These are phyloP conservation scores for Colletotrichum filicis DNA, from an alignment of 2,329 filamentous ascomycete genomes.

Conservation along the genomic window DNA sequence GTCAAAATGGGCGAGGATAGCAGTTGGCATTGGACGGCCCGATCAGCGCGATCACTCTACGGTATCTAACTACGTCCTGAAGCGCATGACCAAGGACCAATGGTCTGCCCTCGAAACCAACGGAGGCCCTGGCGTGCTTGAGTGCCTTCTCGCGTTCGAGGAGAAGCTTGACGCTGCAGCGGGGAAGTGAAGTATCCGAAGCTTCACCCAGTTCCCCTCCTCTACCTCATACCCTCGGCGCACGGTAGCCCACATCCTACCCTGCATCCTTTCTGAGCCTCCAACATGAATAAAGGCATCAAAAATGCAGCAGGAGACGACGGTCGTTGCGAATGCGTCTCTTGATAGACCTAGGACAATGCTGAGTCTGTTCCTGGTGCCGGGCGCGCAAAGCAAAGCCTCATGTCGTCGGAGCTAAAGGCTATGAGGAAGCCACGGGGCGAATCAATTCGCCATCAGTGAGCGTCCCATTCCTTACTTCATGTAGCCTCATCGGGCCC, in stretches of 20 bases:
- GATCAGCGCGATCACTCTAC: conserved; percentile 71
- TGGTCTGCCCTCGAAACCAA: conserved; percentile 60
- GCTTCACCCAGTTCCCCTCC: not conserved
- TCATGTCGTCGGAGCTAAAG: not conserved
- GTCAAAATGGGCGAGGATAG: conserved; percentile 69
- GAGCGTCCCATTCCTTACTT: not conserved
- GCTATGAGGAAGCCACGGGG: not conserved
- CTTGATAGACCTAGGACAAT: not conserved
- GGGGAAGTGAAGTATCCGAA: not conserved
- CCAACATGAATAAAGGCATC: no score
- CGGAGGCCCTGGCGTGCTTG: conserved; percentile 62
- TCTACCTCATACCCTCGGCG: not conserved
- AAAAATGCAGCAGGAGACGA: not conserved
- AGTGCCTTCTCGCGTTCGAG: conserved; percentile 59
- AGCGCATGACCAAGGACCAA: conserved; percentile 68
- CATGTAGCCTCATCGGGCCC: conserved; percentile 34
- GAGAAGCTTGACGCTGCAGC: conserved; percentile 38
- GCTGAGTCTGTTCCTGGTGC: not conserved
- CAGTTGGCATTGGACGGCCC: conserved; percentile 90
- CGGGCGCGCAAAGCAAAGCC: not conserved
- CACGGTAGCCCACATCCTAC: not conserved
- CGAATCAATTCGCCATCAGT: not conserved
- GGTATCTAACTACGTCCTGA: conserved; percentile 83
- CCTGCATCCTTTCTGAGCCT: not conserved
- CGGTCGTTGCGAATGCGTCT: not conserved